A percentile compares a stretch with the other conserved stretches of the same genome.
Evolutionary conservation across 805 yeast genomes (phyloP).

Genomic region (Candida sanyiensis): DNA sequence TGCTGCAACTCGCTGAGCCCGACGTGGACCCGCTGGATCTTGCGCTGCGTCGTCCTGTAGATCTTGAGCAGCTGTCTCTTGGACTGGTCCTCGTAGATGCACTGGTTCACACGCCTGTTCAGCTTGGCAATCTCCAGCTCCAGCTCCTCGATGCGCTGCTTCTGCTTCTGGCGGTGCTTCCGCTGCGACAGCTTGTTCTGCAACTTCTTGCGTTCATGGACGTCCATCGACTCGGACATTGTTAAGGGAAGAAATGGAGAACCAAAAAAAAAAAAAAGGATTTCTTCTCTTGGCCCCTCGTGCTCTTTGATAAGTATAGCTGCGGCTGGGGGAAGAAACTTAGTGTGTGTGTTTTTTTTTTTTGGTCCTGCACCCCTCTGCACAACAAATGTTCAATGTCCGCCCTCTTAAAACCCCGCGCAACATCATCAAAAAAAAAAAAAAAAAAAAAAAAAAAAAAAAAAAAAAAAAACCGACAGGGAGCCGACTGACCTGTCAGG

Average conservation of each 20-base stretch:
- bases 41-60: conserved; percentile 3
- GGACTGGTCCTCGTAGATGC: conserved; percentile 10
- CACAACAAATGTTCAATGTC: no score
- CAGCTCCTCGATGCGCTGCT: conserved; percentile 13
- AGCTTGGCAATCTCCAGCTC: conserved; percentile 6
- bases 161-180: conserved; percentile 14
- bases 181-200: conserved; percentile 15
- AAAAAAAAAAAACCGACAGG: no score
- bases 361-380: no score
- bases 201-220: conserved; percentile 10
- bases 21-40: conserved; percentile 5
- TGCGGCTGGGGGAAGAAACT: not conserved
- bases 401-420: no score
- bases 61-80: conserved; percentile 8
- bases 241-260: no score
- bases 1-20: conserved; percentile 7
- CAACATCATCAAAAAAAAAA: no score
- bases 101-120: conserved; percentile 7
- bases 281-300: no score
- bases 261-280: no score
- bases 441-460: no score
- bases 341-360: not conserved
- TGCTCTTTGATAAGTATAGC: no score
- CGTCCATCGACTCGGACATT: conserved; percentile 7
- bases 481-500: no score